These are phyloP conservation scores for Pythium guiyangense DNA, from an alignment of 352 stramenopile genomes.

Conservation along the genomic window DNA sequence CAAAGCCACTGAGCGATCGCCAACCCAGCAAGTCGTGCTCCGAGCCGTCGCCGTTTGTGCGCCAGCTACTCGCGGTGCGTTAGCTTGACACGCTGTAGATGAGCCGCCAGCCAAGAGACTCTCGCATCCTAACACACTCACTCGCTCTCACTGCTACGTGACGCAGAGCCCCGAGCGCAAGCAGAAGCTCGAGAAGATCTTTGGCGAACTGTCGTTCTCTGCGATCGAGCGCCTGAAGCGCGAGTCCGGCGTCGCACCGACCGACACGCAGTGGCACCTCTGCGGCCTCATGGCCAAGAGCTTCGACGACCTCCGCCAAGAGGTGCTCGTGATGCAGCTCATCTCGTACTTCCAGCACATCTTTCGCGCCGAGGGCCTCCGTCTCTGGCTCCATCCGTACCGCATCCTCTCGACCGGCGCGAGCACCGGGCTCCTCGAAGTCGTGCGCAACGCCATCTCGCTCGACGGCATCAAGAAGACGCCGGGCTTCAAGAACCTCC, in stretches of 20 bases:
- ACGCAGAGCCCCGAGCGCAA: conserved; percentile 22
- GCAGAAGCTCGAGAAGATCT: conserved; percentile 51
- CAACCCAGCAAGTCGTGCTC: neutral
- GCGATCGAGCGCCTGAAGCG: conserved; percentile 38
- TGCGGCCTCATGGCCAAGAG: conserved; percentile 94
- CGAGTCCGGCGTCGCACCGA: neutral
- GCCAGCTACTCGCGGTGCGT: conserved; percentile 10
- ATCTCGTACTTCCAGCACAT: conserved; percentile 95
- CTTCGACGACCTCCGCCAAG: conserved; percentile 96
- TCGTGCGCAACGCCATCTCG: conserved; percentile 94
- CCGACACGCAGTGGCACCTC: conserved; percentile 31
- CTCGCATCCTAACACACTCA: neutral
- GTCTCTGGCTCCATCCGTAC: conserved; percentile 93
- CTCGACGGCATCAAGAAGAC: conserved; percentile 96
- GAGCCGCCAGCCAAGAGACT: neutral
- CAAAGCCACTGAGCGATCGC: neutral
- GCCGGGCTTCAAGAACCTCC: conserved; percentile 77
- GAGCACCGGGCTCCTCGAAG: conserved; percentile 94
- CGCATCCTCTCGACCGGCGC: conserved; percentile 94
- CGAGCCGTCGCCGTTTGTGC: conserved; percentile 1
- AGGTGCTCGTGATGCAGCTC: conserved; percentile 97
- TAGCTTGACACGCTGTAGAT: neutral
- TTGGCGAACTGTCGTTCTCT: conserved; percentile 62
- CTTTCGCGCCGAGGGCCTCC: conserved; percentile 88
- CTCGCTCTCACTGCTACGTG: neutral